Base-by-base conservation (phyloP, 2,329 filamentous ascomycete species). In the Nothophaeocryptopus gaeumannii region DNA sequence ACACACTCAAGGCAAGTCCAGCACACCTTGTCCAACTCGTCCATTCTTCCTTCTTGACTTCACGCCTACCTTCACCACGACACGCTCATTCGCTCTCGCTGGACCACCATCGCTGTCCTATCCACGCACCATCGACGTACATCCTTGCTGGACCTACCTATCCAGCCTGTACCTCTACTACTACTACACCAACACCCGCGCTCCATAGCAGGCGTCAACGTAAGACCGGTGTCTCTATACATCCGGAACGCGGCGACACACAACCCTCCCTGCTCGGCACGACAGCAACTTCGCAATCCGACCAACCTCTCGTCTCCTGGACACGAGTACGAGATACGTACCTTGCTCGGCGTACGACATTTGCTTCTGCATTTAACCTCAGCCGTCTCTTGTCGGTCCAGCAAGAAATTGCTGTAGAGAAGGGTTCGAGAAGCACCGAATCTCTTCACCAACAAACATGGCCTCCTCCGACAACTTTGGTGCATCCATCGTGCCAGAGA, bases 381-480 rank as follows among this genome's bases (percentile, higher is more conserved):
- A 7, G 7, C 20, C 20, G 20, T 26, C 20, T 3, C 20, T 26
- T 26, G 20, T 26, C 20, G 20, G 20, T 26, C 20, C 20, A 26
- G 20, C 20, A 26, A 26, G 20, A 26, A 26, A 26, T 26, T 26
- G 20, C 20, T 26, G 20, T 7, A 26, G 20, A 3, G 20, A 26
- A 26, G 20, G 20, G 3, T 26, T 26, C 20, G 20, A 26, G 20
- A 26, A 26, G 20, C 20, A 26, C 20, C 20, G 7, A 26, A 26
- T 26, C 13, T 32, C 20, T 13, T 10, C 30, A 15, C 10, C 30
- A 20, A n/a, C 35, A 30, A 34, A 41, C 31, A 58, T 58, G 55
- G 45, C 52, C 14, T 51, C 52, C 37, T 38, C 48, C 51, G 62
- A 56, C 35, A 73, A 71, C 42, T 75, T 76, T 56, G 73, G 73